Conservation (phyloP, 2,329 filamentous ascomycete species). For the Phialemonium atrogriseum region DNA sequence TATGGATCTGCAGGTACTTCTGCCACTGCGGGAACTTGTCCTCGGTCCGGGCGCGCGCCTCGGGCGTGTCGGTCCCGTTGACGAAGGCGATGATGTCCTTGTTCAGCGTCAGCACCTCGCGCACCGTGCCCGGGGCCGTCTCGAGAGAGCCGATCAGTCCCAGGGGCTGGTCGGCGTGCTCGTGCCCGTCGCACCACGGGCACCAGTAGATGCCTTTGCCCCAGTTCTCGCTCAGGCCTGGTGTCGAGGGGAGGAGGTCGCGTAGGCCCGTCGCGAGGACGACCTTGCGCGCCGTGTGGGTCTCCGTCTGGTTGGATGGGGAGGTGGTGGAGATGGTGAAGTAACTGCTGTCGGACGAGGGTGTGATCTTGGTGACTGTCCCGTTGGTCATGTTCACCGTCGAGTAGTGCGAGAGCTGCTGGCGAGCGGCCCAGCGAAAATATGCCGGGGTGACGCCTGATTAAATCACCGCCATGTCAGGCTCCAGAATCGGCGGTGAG, state of each 20-base stretch:
- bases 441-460: slow-evolving; percentile 44
- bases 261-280: slow-evolving; percentile 49
- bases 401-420: slow-evolving; percentile 42
- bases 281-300: slow-evolving; percentile 41
- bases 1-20: slow-evolving; percentile 38
- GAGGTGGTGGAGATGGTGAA: slow-evolving; percentile 34
- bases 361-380: slow-evolving; percentile 37
- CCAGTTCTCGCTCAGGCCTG: slow-evolving; percentile 46
- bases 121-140: slow-evolving; percentile 33
- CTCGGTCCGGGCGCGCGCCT: slow-evolving; percentile 27
- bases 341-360: slow-evolving; percentile 28
- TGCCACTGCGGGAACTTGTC: slow-evolving; percentile 36
- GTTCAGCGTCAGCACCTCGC: slow-evolving; percentile 48
- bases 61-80: slow-evolving; percentile 48
- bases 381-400: slow-evolving; percentile 42
- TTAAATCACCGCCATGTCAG: no score
- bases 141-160: slow-evolving; percentile 41
- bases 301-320: slow-evolving; percentile 15
- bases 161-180: slow-evolving; percentile 50
- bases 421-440: slow-evolving; percentile 44
- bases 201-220: slow-evolving; percentile 56
- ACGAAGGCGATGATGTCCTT: slow-evolving; percentile 47
- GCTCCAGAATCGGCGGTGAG: no score
- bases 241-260: slow-evolving; percentile 46
- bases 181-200: slow-evolving; percentile 56